phyloP scores from a whole-genome alignment of 1,284 basidiomycete species.

The Phylloboletellus chloephorus region DNA sequence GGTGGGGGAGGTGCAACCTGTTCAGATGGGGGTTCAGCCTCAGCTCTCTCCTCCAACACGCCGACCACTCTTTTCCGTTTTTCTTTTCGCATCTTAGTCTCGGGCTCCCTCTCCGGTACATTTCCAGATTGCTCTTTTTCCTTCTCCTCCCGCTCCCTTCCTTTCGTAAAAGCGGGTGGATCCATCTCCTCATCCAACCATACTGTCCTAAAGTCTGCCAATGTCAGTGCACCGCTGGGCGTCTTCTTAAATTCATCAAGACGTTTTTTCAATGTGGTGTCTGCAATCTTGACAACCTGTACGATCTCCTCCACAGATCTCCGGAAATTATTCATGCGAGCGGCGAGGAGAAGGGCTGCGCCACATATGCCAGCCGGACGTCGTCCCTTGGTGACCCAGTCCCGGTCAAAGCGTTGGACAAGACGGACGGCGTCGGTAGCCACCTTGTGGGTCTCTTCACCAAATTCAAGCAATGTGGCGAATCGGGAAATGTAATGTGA shows the following conservation, averaged over 20 bases:
- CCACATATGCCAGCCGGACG: constrained; percentile 97
- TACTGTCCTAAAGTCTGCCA: constrained; percentile 88
- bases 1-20: constrained; percentile 33
- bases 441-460: constrained; percentile 87
- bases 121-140: constrained; percentile 42
- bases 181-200: constrained; percentile 91
- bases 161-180: constrained; percentile 82
- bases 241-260: constrained; percentile 96
- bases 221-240: constrained; percentile 77
- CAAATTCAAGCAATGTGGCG: constrained; percentile 94
- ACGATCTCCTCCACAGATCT: constrained; percentile 93
- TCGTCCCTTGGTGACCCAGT: constrained; percentile 96
- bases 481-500: constrained; percentile 97
- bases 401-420: constrained; percentile 90
- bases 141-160: constrained; percentile 64
- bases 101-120: constrained; percentile 32
- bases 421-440: constrained; percentile 92
- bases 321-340: constrained; percentile 97
- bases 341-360: constrained; percentile 90
- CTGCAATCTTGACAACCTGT: constrained; percentile 97
- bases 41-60: constrained; percentile 35
- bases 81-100: constrained; percentile 32
- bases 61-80: constrained; percentile 41
- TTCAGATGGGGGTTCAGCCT: constrained; percentile 20
- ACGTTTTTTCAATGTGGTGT: constrained; percentile 88